Base-by-base conservation (phyloP, 2,329 filamentous ascomycete species). In the Blastomyces emzantsi region DNA sequence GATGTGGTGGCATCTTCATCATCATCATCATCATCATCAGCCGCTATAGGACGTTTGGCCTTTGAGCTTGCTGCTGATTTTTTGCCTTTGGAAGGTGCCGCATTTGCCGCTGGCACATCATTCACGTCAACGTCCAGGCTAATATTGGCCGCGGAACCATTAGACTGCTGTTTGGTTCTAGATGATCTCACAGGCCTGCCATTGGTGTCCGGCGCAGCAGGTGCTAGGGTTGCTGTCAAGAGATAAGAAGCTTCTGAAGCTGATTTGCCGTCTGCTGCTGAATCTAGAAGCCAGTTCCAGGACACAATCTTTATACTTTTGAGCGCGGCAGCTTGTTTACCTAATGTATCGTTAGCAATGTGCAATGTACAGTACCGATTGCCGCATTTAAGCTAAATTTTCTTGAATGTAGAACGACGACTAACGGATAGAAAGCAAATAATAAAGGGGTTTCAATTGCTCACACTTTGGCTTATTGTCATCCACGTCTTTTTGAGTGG, bases 211-310 rank as follows among this genome's bases (percentile, higher is more conserved):
- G 65, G 62, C 15, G 65, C 58, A 13, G 65, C 28, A 30, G 28
- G 61, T 6, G 63, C 62, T 52, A 60, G 57, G 22, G 60, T 60
- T 4, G 64, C n/a, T 36, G 64, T 64, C 22, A 80, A 66, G 2
- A 75, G 62, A 64, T 79, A 80, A 0, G 71, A 64, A 17, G 74
- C 72, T 62, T 78, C 77, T 9, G 76, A 68, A 9, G 80, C 69
- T 41, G 75, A 78, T 13, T 75, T 71, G 56, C 76, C 77, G 19
- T 75, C 72, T 17, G 75, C 66, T 47, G 82, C 75, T 28, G 81
- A 85, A n/a, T 86, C 81, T 1, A 82, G 66, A n/a, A 87, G 75
- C 88, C 88, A 91, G 17, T 82, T 75, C 0, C 87, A 72, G 11
- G 74, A 78, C 33, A 90, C 81, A 56, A 90, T 79, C 2, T 79